phyloP scores from a whole-genome alignment of 805 yeast species.

The Hanseniaspora thailandica region DNA sequence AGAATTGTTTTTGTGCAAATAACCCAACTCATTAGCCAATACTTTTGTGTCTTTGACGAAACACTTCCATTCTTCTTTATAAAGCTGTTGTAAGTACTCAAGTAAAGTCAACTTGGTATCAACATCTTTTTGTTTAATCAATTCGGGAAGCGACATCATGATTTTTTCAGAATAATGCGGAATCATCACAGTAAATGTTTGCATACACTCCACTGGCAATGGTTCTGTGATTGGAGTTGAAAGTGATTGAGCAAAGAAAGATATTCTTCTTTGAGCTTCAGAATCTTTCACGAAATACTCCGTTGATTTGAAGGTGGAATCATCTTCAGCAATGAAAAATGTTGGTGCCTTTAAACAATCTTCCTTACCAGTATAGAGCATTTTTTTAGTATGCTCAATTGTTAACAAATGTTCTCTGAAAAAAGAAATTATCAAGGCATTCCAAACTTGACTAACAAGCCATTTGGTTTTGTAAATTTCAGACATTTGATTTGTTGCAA shows the following conservation, averaged over 20 bases:
- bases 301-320: constrained; percentile 45
- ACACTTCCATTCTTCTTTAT: constrained; percentile 67
- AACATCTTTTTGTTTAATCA: constrained; percentile 55
- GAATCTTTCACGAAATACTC: constrained; percentile 49
- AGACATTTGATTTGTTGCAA: constrained; percentile 40
- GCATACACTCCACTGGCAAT: constrained; percentile 54
- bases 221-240: constrained; percentile 78
- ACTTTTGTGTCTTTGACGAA: constrained; percentile 68
- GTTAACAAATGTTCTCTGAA: constrained; percentile 68
- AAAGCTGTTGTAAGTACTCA: constrained; percentile 64
- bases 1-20: constrained; percentile 21
- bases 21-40: constrained; percentile 44
- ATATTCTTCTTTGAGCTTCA: constrained; percentile 72
- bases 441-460: constrained; percentile 66
- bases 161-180: constrained; percentile 85
- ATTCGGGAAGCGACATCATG: constrained; percentile 60
- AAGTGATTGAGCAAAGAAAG: constrained; percentile 81
- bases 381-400: constrained; percentile 55
- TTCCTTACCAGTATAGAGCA: constrained; percentile 45
- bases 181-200: constrained; percentile 68
- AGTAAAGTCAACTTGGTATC: constrained; percentile 55
- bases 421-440: constrained; percentile 71
- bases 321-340: constrained; percentile 75
- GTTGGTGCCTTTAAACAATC: constrained; percentile 52
- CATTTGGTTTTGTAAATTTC: constrained; percentile 41